A percentile compares a stretch with the other conserved stretches of the same genome.
Conservation (phyloP, 352 stramenopile genomes). For the Phytophthora crassamura region DNA sequence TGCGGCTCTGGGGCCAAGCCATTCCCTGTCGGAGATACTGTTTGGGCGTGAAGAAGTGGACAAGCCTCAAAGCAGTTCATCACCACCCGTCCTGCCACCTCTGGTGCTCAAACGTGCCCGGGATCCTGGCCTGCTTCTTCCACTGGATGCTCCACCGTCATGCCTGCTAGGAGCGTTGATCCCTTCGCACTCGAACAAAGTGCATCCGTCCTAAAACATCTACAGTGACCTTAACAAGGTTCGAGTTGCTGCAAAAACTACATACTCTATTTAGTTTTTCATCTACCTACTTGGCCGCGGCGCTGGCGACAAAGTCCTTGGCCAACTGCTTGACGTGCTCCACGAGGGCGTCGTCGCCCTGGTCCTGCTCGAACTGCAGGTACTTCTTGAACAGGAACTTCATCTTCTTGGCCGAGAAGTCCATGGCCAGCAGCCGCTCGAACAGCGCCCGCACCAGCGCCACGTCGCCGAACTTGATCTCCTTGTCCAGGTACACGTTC, state of each 20-base stretch:
- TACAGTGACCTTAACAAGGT: neutral
- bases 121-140: conserved; percentile 6
- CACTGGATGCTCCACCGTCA: conserved; percentile 17
- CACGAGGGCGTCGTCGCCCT: conserved; percentile 88
- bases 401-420: conserved; percentile 98
- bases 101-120: conserved; percentile 25
- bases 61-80: neutral
- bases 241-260: conserved; percentile 38
- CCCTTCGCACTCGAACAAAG: conserved; percentile 32
- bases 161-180: conserved; percentile 11
- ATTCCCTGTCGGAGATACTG: neutral
- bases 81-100: conserved; percentile 24
- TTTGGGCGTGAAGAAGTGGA: conserved; percentile 4
- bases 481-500: conserved; percentile 98
- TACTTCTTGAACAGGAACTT: conserved; percentile 99
- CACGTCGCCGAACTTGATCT: conserved; percentile 93
- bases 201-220: conserved; percentile 22
- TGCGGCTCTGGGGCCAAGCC: too few relatives aligned
- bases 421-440: conserved; percentile 92
- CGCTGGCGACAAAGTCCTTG: conserved; percentile 92
- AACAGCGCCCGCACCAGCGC: conserved; percentile 91
- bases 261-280: conserved; percentile 48
- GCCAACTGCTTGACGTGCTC: conserved; percentile 95
- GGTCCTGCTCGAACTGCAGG: conserved; percentile 93
- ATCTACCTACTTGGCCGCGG: conserved; percentile 53